Conservation (phyloP, 179 eudicot species). For the Nepenthes alata region DNA sequence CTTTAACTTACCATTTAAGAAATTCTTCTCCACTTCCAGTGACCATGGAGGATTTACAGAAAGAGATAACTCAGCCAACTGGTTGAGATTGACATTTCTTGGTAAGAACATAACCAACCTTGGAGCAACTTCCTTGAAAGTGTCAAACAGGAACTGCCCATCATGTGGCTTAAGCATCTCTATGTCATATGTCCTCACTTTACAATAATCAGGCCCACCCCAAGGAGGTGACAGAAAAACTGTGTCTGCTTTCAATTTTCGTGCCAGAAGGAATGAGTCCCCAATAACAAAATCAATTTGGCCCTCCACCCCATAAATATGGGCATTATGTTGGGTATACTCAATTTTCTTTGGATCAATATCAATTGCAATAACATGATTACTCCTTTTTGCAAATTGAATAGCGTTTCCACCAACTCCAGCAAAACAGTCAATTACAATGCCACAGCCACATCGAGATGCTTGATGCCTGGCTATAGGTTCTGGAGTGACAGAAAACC, state of each 20-base stretch:
- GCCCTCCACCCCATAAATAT: constrained; percentile 69
- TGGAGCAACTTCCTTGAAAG: constrained; percentile 46
- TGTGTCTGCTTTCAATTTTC: constrained; percentile 52
- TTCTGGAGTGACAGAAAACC: constrained; percentile 98
- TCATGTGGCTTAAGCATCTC: constrained; percentile 74
- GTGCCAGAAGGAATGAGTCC: constrained; percentile 55
- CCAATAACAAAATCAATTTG: constrained; percentile 62
- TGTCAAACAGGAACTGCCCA: constrained; percentile 53
- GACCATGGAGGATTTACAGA: constrained; percentile 71
- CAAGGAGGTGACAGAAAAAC: constrained; percentile 92
- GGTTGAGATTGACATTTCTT: constrained; percentile 57
- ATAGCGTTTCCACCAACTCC: constrained; percentile 96
- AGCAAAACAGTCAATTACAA: constrained; percentile 63
- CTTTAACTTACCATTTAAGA: constrained; percentile 67
- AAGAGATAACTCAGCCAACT: constrained; percentile 64
- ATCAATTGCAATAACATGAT: constrained; percentile 73
- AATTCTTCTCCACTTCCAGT: constrained; percentile 87
- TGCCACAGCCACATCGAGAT: constrained; percentile 47
- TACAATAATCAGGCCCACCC: constrained; percentile 88
- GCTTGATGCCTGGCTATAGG: constrained; percentile 81
- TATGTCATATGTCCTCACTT: constrained; percentile 44
- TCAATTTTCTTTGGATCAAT: constrained; percentile 79
- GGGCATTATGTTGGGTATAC: constrained; percentile 71
- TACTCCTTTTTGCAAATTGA: constrained; percentile 70
- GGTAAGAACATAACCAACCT: constrained; percentile 85